Evolutionary conservation across 495 filamentous ascomycete species (phyloP).

Genomic region (Daldinia caldariorum): DNA sequence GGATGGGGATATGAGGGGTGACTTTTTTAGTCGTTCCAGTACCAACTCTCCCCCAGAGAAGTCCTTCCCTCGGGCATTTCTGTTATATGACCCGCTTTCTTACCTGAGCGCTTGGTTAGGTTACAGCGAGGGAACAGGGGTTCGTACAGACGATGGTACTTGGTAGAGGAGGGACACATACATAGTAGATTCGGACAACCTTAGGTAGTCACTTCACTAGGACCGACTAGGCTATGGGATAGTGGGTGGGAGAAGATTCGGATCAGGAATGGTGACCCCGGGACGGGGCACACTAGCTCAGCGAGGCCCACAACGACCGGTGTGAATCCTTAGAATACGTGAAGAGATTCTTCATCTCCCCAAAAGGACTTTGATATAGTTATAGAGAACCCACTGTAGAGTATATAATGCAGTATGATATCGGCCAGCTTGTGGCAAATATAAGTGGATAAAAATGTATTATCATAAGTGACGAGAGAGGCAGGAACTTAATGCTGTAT

Average conservation of each 20-base stretch:
- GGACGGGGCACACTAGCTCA: conserved; percentile 32
- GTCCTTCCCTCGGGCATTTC: conserved; percentile 40
- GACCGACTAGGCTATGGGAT: conserved; percentile 35
- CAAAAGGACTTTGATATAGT: conserved; percentile 9
- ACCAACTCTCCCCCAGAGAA: conserved; percentile 36
- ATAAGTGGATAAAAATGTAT: conserved; percentile 17
- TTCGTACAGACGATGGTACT: conserved; percentile 34
- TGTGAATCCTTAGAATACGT: conserved; percentile 24
- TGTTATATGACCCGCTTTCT: conserved; percentile 47
- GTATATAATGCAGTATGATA: conserved; percentile 7
- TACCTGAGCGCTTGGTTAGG: conserved; percentile 35
- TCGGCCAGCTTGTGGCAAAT: conserved; percentile 5
- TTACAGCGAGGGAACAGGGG: conserved; percentile 34
- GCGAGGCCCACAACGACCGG: conserved; percentile 34
- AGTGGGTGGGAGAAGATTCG: conserved; percentile 30
- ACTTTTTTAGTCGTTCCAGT: conserved; percentile 41
- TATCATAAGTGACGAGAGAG: conserved; percentile 21
- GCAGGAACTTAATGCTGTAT: conserved; percentile 24
- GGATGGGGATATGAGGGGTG: conserved; percentile 38
- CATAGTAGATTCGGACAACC: conserved; percentile 17
- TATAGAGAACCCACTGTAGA: not conserved
- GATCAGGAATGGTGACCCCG: conserved; percentile 23
- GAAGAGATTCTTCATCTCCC: not conserved
- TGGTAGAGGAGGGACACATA: conserved; percentile 23
- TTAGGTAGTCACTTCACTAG: conserved; percentile 31